These are phyloP conservation scores for Tylopilus rubrobrunneus DNA, from an alignment of 768 basidiomycete species.

Conservation along the genomic window DNA sequence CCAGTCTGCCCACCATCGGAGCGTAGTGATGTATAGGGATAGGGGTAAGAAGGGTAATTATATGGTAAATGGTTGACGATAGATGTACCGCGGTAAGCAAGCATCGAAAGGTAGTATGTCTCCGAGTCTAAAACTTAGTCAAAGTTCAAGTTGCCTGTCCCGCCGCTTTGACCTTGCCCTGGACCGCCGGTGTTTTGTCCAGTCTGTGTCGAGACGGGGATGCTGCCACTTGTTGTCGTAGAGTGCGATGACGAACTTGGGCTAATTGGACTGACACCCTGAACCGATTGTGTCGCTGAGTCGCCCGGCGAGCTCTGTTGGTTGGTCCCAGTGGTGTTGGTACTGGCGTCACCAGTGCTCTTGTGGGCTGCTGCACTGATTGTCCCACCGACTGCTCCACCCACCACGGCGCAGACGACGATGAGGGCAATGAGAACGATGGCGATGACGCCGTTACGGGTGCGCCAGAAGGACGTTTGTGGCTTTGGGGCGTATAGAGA, in stretches of 20 bases:
- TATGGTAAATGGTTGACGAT: background rate
- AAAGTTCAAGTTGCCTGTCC: too few relatives aligned
- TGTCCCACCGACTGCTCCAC: conserved; percentile 55
- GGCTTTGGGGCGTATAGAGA: background rate
- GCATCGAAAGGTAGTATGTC: background rate
- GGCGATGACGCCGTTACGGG: conserved; percentile 39
- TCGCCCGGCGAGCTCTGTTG: background rate
- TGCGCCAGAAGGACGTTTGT: conserved; percentile 45
- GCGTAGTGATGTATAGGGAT: background rate
- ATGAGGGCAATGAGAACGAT: conserved; percentile 37
- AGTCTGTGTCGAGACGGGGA: background rate
- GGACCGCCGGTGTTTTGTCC: background rate
- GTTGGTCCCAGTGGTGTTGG: background rate
- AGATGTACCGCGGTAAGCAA: too few relatives aligned
- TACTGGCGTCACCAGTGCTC: background rate
- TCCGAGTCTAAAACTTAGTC: background rate
- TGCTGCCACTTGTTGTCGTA: too few relatives aligned
- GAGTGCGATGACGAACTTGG: too few relatives aligned
- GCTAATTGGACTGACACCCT: background rate
- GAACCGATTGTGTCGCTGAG: background rate
- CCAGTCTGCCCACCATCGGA: background rate
- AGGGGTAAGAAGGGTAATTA: background rate
- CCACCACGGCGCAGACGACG: conserved; percentile 49
- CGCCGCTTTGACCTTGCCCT: too few relatives aligned
- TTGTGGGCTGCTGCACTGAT: background rate